Base-by-base conservation (phyloP, 2,329 filamentous ascomycete genomes). In the Truncatella angustata region DNA sequence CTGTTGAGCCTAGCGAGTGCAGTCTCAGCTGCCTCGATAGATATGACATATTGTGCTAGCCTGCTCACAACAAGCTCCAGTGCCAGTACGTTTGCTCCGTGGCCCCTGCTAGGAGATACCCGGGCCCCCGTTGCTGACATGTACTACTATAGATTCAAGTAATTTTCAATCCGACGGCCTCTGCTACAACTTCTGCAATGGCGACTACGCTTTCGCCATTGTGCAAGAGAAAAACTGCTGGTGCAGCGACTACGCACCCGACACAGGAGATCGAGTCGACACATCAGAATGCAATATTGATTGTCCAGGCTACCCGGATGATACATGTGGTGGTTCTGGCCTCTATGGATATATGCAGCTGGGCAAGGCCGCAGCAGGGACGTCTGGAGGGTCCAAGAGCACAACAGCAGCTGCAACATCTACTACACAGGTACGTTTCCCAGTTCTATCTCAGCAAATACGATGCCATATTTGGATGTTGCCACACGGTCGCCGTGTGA, bases 221-320 rank as follows among this genome's bases (percentile, higher is more conserved):
- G 73, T 91, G 1, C 80, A 90, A 60, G 76, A 70, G 14, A 73
- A 81, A 28, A 68, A 76, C 48, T 93, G 89, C 65, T 93, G 87
- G 87, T 93, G 89, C 66, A 86, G 86, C 34, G 79, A 91, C 65
- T 85, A 85, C 61, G 76, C 77, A 2, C 89, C 89, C 7, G 73
- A 73, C 46, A 57, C 71, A 28, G 64, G 62, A 18, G 66, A 64
- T 28, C 66, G 74, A 50, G 71, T 76, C 47, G 63, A 71, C 20
- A 66, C 69, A 2, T 58, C 56, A 30, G 60, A 77, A 20, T 93
- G 89, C 69, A 69, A 77, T 57, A 66, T 66, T 0, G 47, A 69
- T 14, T 93, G 89, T 60, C 87, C 87, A 7, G 89, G 87, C n/a
- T 93, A 79, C 63, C 81, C 81, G 0, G 30, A 49, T 1, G 87